These are phyloP conservation scores for Glonium stellatum DNA, from an alignment of 495 filamentous ascomycete species.

Conservation along the genomic window DNA sequence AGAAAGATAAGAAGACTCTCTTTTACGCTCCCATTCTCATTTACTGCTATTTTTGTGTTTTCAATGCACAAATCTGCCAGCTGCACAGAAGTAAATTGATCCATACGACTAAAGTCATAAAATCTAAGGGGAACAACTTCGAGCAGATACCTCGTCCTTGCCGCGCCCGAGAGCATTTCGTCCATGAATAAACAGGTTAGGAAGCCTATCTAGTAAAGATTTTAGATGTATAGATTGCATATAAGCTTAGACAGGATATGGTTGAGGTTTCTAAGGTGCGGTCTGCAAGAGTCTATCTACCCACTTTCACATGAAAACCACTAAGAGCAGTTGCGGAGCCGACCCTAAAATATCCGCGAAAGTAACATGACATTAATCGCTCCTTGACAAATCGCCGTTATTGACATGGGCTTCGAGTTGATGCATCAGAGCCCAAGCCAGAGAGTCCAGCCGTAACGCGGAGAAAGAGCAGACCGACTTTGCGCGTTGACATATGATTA, in stretches of 20 bases:
- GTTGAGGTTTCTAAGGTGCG: too few relatives aligned
- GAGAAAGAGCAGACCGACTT: background rate
- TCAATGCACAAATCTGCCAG: constrained; percentile 24
- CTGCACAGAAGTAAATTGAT: constrained; percentile 24
- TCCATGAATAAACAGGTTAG: background rate
- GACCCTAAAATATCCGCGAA: background rate
- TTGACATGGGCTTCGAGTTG: background rate
- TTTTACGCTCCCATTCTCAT: constrained; percentile 17
- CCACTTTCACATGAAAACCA: background rate
- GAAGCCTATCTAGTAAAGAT: background rate
- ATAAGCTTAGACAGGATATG: too few relatives aligned
- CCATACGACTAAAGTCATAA: constrained; percentile 27
- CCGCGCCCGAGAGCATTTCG: background rate
- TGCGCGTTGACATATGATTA: background rate
- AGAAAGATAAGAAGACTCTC: constrained; percentile 26
- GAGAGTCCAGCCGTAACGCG: background rate
- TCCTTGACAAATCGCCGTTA: too few relatives aligned
- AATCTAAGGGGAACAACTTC: constrained; percentile 24
- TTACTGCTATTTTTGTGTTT: constrained; percentile 7
- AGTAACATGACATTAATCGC: background rate
- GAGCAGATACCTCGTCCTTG: constrained; percentile 6
- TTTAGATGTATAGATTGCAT: background rate
- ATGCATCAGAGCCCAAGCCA: background rate
- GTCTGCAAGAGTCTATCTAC: background rate
- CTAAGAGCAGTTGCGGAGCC: background rate